These are phyloP conservation scores for Linnemannia elongata DNA, from an alignment of 192 early-diverging fungal species.

Conservation along the genomic window DNA sequence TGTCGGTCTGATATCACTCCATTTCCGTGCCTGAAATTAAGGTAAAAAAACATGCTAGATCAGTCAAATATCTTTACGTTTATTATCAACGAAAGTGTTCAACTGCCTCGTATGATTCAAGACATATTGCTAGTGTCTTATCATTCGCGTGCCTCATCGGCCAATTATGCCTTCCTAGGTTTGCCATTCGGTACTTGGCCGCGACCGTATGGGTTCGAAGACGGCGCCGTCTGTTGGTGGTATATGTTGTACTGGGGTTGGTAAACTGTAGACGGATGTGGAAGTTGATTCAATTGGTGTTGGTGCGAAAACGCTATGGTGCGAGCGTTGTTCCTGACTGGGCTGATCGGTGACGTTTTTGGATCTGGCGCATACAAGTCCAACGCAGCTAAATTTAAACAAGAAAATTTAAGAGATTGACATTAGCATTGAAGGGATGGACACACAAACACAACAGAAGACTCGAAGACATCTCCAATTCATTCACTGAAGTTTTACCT, in stretches of 20 bases:
- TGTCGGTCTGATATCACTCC: no score
- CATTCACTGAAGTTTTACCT: constrained; percentile 19
- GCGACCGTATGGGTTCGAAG: not conserved
- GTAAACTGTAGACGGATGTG: not conserved
- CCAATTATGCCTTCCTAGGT: not conserved
- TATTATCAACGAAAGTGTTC: no score
- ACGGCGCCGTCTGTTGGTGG: not conserved
- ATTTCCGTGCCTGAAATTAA: no score
- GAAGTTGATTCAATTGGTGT: not conserved
- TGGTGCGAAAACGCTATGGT: constrained; percentile 7
- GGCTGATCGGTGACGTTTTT: not conserved
- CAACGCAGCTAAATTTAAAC: constrained; percentile 22
- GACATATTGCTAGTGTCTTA: no score
- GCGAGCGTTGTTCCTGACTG: not conserved
- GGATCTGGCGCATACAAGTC: constrained; percentile 52
- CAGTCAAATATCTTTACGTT: no score
- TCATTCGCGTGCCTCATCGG: no score
- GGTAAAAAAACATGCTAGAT: no score
- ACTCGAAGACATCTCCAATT: not conserved
- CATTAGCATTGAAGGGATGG: not conserved
- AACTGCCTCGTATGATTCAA: no score
- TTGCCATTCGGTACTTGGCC: not conserved
- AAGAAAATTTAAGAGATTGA: not conserved
- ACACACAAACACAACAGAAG: no score
- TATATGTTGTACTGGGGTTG: not conserved